Evolutionary conservation across 192 early-diverging fungal genomes (phyloP).

Genomic region (Gigaspora rosea): DNA sequence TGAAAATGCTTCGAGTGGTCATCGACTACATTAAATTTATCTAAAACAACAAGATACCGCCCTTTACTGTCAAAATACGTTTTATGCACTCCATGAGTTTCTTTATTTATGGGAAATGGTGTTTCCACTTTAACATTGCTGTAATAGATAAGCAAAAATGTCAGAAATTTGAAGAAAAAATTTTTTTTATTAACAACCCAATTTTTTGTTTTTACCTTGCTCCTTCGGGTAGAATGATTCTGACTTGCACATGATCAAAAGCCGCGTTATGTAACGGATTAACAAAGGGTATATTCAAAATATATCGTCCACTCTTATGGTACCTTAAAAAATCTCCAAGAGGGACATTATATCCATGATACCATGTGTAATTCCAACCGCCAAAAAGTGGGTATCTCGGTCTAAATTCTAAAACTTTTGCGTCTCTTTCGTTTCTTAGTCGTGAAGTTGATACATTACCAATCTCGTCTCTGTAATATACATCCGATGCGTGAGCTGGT

Average conservation of each 20-base stretch:
- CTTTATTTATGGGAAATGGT: slow-evolving; percentile 63
- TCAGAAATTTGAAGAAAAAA: neutral
- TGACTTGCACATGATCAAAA: slow-evolving; percentile 66
- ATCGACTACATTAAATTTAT: slow-evolving; percentile 72
- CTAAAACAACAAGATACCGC: slow-evolving; percentile 75
- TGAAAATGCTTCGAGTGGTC: slow-evolving; percentile 58
- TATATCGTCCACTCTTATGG: slow-evolving; percentile 47
- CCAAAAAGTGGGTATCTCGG: slow-evolving; percentile 95
- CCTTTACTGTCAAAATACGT: slow-evolving; percentile 93
- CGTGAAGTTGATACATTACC: slow-evolving; percentile 97
- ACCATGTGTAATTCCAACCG: slow-evolving; percentile 98
- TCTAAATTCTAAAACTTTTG: slow-evolving; percentile 69
- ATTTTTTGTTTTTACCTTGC: slow-evolving; percentile 57
- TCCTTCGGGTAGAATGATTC: slow-evolving; percentile 89
- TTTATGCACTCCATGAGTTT: slow-evolving; percentile 54
- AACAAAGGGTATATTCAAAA: slow-evolving; percentile 73
- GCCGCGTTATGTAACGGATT: slow-evolving; percentile 64
- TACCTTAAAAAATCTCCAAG: slow-evolving; percentile 64
- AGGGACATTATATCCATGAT: slow-evolving; percentile 87
- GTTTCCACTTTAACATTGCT: slow-evolving; percentile 68
- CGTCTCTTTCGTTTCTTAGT: slow-evolving; percentile 47
- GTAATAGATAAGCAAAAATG: neutral
- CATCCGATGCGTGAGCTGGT: slow-evolving; percentile 68
- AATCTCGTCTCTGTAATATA: slow-evolving; percentile 88
- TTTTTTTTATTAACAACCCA: neutral